Percentiles rank a stretch among this genome's conserved stretches.
Evolutionary conservation across 2,329 filamentous ascomycete genomes (phyloP).

Genomic region (Fonsecaea pedrosoi): DNA sequence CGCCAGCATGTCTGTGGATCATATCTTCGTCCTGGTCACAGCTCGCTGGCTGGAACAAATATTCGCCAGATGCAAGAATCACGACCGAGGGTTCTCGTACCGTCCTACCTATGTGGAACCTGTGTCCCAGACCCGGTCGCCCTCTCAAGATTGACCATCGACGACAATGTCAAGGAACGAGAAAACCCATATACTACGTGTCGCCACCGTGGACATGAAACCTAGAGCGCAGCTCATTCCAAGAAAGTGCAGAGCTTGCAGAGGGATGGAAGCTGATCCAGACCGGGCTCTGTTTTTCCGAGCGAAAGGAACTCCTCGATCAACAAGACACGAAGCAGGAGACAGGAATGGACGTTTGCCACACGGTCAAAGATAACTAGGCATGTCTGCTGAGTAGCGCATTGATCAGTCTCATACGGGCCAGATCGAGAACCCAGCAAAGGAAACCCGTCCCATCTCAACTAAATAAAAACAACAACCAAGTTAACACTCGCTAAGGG

Average conservation of each 20-base stretch:
- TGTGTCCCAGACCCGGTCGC: too few relatives aligned
- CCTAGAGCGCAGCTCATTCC: background rate
- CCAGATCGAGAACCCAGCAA: too few relatives aligned
- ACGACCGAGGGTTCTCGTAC: background rate
- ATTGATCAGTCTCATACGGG: too few relatives aligned
- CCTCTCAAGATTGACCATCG: background rate
- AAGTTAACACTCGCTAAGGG: too few relatives aligned
- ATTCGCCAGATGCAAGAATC: background rate
- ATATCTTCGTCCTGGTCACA: background rate
- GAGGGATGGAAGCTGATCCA: background rate
- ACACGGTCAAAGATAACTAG: too few relatives aligned
- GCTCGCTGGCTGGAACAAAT: background rate
- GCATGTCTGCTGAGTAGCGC: too few relatives aligned
- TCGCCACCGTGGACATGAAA: background rate
- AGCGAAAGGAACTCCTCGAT: too few relatives aligned
- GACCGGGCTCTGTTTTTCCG: background rate
- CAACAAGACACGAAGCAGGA: too few relatives aligned
- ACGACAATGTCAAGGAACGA: background rate
- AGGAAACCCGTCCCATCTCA: too few relatives aligned
- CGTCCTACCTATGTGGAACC: too few relatives aligned
- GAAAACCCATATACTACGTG: background rate
- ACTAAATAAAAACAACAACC: too few relatives aligned
- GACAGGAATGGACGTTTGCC: too few relatives aligned
- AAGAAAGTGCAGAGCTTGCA: background rate
- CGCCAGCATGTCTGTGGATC: background rate